These are phyloP conservation scores for Rhazya stricta DNA, from an alignment of 257 asterid genomes.

Conservation along the genomic window DNA sequence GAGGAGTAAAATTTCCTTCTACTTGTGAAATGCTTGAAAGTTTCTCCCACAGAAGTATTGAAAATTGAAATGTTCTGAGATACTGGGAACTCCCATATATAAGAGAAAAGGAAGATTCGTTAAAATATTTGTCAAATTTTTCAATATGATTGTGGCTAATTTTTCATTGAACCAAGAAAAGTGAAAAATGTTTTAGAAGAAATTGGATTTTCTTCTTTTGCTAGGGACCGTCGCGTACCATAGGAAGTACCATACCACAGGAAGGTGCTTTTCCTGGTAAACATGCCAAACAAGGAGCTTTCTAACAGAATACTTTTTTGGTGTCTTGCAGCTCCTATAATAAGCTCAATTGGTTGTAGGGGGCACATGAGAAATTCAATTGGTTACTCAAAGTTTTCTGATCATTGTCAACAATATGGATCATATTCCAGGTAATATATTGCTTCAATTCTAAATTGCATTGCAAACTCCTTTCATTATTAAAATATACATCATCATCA, in stretches of 20 bases:
- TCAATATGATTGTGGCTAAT: not conserved
- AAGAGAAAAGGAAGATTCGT: not conserved
- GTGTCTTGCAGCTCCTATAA: slow-evolving; percentile 53
- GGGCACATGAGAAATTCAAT: slow-evolving; percentile 23
- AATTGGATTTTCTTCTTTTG: too few relatives aligned
- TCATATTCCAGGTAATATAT: slow-evolving; percentile 57
- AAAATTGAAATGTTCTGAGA: not conserved
- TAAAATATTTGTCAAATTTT: too few relatives aligned
- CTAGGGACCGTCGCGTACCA: too few relatives aligned
- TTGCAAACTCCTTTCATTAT: not conserved
- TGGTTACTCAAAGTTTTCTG: slow-evolving; percentile 49
- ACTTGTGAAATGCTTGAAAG: not conserved
- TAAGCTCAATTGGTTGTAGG: slow-evolving; percentile 45
- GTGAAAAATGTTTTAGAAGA: not conserved
- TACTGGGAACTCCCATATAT: not conserved
- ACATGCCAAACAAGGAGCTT: slow-evolving; percentile 10
- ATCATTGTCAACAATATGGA: slow-evolving; percentile 80
- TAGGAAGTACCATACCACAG: too few relatives aligned
- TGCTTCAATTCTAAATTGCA: slow-evolving; percentile 4
- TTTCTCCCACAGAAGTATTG: not conserved
- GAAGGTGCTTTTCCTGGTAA: slow-evolving; percentile 6
- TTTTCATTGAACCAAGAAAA: not conserved
- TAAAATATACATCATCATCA: slow-evolving; percentile 5
- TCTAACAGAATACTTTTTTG: slow-evolving; percentile 14
- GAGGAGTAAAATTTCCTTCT: not conserved